Conservation (phyloP, 2,329 filamentous ascomycete species). For the Alternaria sp. region DNA sequence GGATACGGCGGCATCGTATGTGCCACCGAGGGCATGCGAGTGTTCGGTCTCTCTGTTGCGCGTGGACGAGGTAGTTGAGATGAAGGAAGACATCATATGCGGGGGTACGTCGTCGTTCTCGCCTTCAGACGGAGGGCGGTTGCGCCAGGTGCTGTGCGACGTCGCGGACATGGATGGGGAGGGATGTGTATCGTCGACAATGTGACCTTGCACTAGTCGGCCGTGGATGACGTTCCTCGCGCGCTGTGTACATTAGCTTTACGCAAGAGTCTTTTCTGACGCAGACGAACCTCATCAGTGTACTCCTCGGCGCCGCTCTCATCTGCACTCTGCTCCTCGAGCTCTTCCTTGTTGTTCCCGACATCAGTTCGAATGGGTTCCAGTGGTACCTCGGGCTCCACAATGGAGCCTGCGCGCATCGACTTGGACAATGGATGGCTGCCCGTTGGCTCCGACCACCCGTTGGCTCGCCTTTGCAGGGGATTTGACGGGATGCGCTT, state of each 20-base stretch:
- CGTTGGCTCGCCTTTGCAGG: conserved; percentile 43
- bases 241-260: conserved; percentile 56
- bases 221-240: conserved; percentile 91
- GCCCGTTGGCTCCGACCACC: conserved; percentile 33
- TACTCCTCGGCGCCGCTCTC: conserved; percentile 57
- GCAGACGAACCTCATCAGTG: conserved; percentile 68
- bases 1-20: conserved; percentile 80
- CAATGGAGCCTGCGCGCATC: conserved; percentile 47
- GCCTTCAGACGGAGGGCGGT: conserved; percentile 56
- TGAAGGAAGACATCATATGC: conserved; percentile 81
- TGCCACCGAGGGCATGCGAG: conserved; percentile 80
- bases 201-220: conserved; percentile 88
- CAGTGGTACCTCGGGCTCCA: conserved; percentile 44
- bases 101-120: conserved; percentile 69
- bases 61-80: conserved; percentile 77
- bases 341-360: conserved; percentile 30
- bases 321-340: conserved; percentile 29
- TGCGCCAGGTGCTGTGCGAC: conserved; percentile 64
- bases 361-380: conserved; percentile 36
- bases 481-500: conserved; percentile 40
- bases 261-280: not conserved
- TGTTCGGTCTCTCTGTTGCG: conserved; percentile 55
- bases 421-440: conserved; percentile 49
- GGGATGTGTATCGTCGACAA: conserved; percentile 92
- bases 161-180: conserved; percentile 73